These are phyloP conservation scores for Chloranthus sessilifolius DNA, from an alignment of 164 flowering plant genomes.

Conservation along the genomic window DNA sequence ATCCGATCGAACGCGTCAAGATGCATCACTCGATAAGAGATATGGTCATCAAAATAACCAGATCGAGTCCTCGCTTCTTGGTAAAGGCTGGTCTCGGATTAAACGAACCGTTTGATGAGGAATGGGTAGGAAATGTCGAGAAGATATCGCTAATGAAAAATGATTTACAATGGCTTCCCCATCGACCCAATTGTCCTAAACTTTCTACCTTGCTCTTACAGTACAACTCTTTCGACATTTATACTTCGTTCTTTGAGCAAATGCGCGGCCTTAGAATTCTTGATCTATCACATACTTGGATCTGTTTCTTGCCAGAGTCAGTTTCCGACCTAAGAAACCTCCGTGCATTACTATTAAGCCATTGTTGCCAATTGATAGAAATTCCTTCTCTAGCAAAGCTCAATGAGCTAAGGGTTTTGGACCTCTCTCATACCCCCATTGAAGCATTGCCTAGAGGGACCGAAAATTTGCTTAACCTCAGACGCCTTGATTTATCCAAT, in stretches of 20 bases:
- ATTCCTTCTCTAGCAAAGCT: constrained; percentile 1
- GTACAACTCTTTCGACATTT: background rate
- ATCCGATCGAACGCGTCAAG: background rate
- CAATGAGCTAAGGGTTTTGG: constrained; percentile 4
- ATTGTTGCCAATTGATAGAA: background rate
- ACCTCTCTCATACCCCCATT: background rate
- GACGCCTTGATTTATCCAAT: background rate
- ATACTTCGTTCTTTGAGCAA: constrained; percentile 3
- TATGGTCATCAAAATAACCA: background rate
- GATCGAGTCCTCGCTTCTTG: background rate
- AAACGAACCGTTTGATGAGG: background rate
- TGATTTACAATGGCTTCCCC: background rate
- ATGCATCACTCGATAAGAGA: background rate
- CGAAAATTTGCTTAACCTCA: background rate
- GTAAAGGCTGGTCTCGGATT: background rate
- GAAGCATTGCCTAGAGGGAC: constrained; percentile 4
- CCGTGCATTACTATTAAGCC: background rate
- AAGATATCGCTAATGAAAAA: background rate
- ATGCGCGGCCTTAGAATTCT: constrained; percentile 3
- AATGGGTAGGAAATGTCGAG: background rate
- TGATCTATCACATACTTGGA: constrained; percentile 3
- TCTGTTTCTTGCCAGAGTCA: constrained; percentile 4
- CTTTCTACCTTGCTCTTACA: background rate
- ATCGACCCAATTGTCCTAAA: background rate
- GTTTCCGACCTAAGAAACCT: constrained; percentile 1